A percentile compares a stretch with the other conserved stretches of the same genome.
Evolutionary conservation across 768 basidiomycete species (phyloP).

Genomic region (Pleurotus pulmonarius): DNA sequence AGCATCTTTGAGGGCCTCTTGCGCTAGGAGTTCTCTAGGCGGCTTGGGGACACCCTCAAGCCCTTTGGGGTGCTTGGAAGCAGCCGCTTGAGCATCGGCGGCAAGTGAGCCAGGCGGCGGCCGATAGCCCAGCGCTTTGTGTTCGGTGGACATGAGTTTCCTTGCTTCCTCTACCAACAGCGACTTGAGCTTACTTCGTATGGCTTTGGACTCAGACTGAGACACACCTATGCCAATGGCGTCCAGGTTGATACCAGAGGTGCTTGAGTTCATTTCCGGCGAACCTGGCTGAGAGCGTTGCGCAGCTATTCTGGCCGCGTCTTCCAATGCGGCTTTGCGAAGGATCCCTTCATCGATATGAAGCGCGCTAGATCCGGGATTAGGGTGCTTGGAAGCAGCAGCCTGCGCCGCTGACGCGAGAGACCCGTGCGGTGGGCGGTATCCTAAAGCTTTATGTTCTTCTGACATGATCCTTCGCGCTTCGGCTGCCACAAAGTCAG

Average conservation of each 20-base stretch:
- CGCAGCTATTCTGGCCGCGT: not conserved
- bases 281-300: not conserved
- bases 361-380: not conserved
- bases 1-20: constrained; percentile 16
- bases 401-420: constrained; percentile 2
- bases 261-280: not conserved
- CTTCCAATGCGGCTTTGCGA: not conserved
- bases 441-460: constrained; percentile 4
- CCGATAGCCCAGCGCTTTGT: constrained; percentile 30
- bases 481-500: not conserved
- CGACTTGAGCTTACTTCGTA: not conserved
- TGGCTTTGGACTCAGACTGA: not conserved
- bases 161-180: constrained; percentile 19
- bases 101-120: constrained; percentile 31
- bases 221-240: constrained; percentile 8
- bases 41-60: constrained; percentile 5
- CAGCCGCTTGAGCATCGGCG: constrained; percentile 27
- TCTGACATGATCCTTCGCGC: constrained; percentile 2
- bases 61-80: constrained; percentile 25
- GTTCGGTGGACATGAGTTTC: constrained; percentile 30
- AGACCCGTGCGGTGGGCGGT: constrained; percentile 3
- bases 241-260: constrained; percentile 7
- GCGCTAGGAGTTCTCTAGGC: constrained; percentile 4
- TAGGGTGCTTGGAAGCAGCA: constrained; percentile 1
- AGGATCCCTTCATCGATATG: constrained; percentile 1